phyloP scores from a whole-genome alignment of 2,329 filamentous ascomycete species.

The Aspergillus pseudoterreus region DNA sequence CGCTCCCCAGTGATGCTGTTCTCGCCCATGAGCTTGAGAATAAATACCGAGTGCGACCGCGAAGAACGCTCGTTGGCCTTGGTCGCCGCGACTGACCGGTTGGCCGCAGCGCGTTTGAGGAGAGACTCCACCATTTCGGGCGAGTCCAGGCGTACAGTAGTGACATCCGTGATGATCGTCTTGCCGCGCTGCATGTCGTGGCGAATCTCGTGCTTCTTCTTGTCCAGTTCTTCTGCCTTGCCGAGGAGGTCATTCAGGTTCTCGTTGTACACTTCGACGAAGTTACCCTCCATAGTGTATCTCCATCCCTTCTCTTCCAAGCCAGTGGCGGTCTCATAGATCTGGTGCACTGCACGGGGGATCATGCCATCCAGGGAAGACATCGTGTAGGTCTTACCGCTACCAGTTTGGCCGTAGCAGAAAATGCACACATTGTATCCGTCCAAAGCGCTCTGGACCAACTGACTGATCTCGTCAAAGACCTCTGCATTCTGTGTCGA shows the following conservation, averaged over 20 bases:
- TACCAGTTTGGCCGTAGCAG: constrained; percentile 96
- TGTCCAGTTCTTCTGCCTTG: constrained; percentile 65
- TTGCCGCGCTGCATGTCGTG: constrained; percentile 80
- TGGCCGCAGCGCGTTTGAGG: constrained; percentile 73
- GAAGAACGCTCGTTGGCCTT: constrained; percentile 95
- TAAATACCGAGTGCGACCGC: constrained; percentile 93
- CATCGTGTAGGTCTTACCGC: constrained; percentile 97
- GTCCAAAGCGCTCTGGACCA: constrained; percentile 93
- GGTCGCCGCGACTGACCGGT: constrained; percentile 91
- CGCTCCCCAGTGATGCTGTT: constrained; percentile 75
- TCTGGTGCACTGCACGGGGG: constrained; percentile 84
- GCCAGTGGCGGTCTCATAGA: constrained; percentile 80
- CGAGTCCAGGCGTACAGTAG: constrained; percentile 71
- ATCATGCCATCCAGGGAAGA: constrained; percentile 91
- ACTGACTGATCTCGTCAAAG: constrained; percentile 93
- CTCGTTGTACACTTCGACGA: constrained; percentile 98
- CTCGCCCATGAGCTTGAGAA: constrained; percentile 64
- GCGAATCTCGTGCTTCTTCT: constrained; percentile 82
- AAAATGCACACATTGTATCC: constrained; percentile 99
- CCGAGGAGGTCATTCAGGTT: constrained; percentile 87
- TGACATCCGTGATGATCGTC: constrained; percentile 77
- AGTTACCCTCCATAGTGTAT: constrained; percentile 91
- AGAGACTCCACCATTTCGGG: constrained; percentile 76
- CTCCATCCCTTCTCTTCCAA: constrained; percentile 89
- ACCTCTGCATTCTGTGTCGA: constrained; percentile 75